phyloP scores from a whole-genome alignment of 148 eudicot genomes.

The Rhododendron griersonianum region DNA sequence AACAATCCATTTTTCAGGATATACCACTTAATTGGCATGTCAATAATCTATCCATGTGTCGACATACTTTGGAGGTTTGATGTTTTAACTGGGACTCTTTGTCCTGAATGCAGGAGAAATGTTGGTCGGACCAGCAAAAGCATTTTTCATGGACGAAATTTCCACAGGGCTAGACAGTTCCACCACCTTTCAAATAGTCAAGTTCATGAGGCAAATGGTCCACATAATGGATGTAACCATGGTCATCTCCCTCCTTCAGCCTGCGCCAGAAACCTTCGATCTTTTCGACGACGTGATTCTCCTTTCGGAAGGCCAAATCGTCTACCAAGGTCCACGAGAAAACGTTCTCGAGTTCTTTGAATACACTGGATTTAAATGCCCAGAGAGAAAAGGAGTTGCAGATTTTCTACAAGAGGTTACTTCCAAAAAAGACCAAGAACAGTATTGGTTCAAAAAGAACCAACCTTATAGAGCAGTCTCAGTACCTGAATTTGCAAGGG shows the following conservation, averaged over 20 bases:
- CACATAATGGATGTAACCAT: conserved; percentile 31
- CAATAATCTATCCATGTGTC: not conserved
- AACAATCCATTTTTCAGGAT: not conserved
- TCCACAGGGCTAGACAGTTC: conserved; percentile 39
- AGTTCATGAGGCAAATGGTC: conserved; percentile 33
- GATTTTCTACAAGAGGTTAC: conserved; percentile 12
- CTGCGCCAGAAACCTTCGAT: conserved; percentile 36
- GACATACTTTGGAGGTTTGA: not conserved
- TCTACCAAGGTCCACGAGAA: conserved; percentile 36
- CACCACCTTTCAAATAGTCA: conserved; percentile 31
- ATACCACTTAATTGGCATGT: not conserved
- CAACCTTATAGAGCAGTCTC: conserved; percentile 34
- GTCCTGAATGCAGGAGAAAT: conserved; percentile 25
- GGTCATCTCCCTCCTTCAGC: conserved; percentile 38
- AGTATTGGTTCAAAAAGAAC: conserved; percentile 37
- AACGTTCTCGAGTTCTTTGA: not conserved
- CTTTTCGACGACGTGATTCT: conserved; percentile 34
- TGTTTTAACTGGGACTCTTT: not conserved
- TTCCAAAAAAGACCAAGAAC: conserved; percentile 39
- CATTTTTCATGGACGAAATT: conserved; percentile 39
- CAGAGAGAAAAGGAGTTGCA: conserved; percentile 1
- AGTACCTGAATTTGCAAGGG: conserved; percentile 27
- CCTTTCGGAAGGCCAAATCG: conserved; percentile 30
- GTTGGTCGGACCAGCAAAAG: conserved; percentile 42
- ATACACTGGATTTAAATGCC: not conserved